Conservation (phyloP, 805 yeast species). For the Cyberlindnera samutprakarnensis region DNA sequence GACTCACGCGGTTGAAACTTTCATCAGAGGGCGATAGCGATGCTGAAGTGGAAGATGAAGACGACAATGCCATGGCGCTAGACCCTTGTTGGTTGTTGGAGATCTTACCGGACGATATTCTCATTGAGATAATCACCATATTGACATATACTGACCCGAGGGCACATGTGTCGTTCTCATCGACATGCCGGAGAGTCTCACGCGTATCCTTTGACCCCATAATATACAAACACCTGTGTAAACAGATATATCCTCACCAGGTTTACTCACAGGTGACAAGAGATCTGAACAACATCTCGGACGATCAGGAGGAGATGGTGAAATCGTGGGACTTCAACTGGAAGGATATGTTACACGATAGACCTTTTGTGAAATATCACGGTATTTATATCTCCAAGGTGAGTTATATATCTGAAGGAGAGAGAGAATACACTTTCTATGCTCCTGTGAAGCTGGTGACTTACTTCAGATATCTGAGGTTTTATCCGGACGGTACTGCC, state of each 20-base stretch:
- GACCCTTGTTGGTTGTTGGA: slow-evolving; percentile 36
- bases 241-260: slow-evolving; percentile 47
- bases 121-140: slow-evolving; percentile 41
- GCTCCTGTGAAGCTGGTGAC: slow-evolving; percentile 80
- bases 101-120: slow-evolving; percentile 49
- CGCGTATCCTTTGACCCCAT: slow-evolving; percentile 46
- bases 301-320: slow-evolving; percentile 29
- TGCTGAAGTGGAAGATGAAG: slow-evolving; percentile 6
- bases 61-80: slow-evolving; percentile 9
- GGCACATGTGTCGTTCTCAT: slow-evolving; percentile 55
- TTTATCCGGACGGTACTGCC: slow-evolving; percentile 72
- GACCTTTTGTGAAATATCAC: slow-evolving; percentile 74
- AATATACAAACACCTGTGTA: slow-evolving; percentile 44
- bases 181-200: slow-evolving; percentile 52
- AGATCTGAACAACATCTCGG: slow-evolving; percentile 28
- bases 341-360: slow-evolving; percentile 31
- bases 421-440: slow-evolving; percentile 53
- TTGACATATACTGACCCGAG: slow-evolving; percentile 45
- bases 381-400: slow-evolving; percentile 86
- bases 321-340: slow-evolving; percentile 33
- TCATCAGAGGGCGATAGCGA: no score
- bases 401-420: slow-evolving; percentile 79
- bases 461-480: slow-evolving; percentile 79
- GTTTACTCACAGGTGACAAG: slow-evolving; percentile 38
- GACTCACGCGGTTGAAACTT: no score